Evolutionary conservation across 2,329 filamentous ascomycete species (phyloP), one percentile per base, ranked within the genome.

Genomic region (Claviceps purpurea): DNA sequence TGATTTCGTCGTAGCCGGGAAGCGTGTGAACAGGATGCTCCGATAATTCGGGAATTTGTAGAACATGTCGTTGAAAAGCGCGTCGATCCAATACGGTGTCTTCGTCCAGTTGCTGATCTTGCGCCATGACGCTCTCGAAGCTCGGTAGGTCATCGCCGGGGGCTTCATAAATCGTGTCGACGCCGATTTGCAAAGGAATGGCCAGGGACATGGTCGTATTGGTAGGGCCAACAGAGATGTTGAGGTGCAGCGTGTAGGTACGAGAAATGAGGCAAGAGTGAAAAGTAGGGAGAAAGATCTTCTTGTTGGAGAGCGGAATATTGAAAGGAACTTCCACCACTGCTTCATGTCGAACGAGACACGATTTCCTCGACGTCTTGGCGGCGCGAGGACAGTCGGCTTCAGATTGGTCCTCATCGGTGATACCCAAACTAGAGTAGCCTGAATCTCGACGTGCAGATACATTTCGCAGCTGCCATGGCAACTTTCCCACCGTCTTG

Each of bases 201-300:
- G 62, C 60, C 26, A 80, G 62, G 41, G 68, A 69, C 42, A 78
- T 57, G 49, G 65, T 68, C 4, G 67, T 71, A 59, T 67, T 72
- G 52, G 67, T 64, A 7, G 72, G 65, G 16, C 68, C 71, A 2
- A 69, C 65, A 1, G 68, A 68, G 5, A 80, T 54, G 6, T 65
- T 68, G 5, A 81, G 59, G 56, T 73, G 70, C 34, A 81, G 60
- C 4, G 73, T 69, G 62, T 81, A 81, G n/a, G 72, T 71, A 26
- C 78, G 73, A 7, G 75, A 76, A 40, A 71, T 66, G 61, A 81
- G 73, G 66, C 78, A 81, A 8, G 73, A 75, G 65, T 80, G 75
- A 60, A 81, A 81, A 5, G 75, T 76, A 0, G 78, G 78, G 22
- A 80, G 56, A 57, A 79, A 77, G 8, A 72, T 67, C 61, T 73